A percentile compares a stretch with the other conserved stretches of the same genome.
Evolutionary conservation across 169 alveolate species (phyloP).

Genomic region (Cryptosporidium sp.): DNA sequence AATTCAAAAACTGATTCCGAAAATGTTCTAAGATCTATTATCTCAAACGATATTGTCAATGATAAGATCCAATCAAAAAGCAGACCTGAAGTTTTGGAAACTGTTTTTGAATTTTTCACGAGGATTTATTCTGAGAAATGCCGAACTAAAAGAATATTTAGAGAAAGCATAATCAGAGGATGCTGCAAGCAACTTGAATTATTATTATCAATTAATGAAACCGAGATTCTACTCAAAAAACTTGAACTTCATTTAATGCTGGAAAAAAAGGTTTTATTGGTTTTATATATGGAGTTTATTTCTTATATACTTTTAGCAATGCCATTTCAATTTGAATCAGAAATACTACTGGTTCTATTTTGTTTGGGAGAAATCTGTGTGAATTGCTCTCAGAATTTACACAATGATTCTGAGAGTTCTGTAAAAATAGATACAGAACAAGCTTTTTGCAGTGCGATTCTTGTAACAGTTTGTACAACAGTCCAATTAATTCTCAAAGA

Average conservation of each 20-base stretch:
- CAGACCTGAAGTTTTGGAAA: slow-evolving; percentile 32
- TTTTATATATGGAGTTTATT: slow-evolving; percentile 45
- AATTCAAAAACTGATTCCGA: slow-evolving; percentile 3
- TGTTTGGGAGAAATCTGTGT: slow-evolving; percentile 72
- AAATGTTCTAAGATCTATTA: neutral
- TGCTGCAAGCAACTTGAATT: slow-evolving; percentile 52
- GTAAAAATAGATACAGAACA: neutral
- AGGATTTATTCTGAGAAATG: slow-evolving; percentile 59
- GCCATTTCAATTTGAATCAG: slow-evolving; percentile 68
- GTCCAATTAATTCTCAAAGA: slow-evolving; percentile 42
- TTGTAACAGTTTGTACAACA: slow-evolving; percentile 38
- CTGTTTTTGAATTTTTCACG: slow-evolving; percentile 38
- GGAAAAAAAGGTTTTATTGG: neutral
- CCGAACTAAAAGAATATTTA: slow-evolving; percentile 16
- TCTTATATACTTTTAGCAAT: slow-evolving; percentile 52
- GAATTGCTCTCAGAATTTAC: slow-evolving; percentile 29
- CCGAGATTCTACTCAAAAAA: slow-evolving; percentile 22
- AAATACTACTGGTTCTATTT: slow-evolving; percentile 22
- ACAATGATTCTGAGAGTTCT: neutral
- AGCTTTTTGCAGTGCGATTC: slow-evolving; percentile 20
- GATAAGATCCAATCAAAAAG: slow-evolving; percentile 23
- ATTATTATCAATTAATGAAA: slow-evolving; percentile 21
- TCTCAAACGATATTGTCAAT: slow-evolving; percentile 11
- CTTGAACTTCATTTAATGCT: neutral
- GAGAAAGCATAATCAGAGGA: slow-evolving; percentile 65